These are phyloP conservation scores for Blechomonas ayalai DNA, from an alignment of 208 protist species.

Conservation along the genomic window DNA sequence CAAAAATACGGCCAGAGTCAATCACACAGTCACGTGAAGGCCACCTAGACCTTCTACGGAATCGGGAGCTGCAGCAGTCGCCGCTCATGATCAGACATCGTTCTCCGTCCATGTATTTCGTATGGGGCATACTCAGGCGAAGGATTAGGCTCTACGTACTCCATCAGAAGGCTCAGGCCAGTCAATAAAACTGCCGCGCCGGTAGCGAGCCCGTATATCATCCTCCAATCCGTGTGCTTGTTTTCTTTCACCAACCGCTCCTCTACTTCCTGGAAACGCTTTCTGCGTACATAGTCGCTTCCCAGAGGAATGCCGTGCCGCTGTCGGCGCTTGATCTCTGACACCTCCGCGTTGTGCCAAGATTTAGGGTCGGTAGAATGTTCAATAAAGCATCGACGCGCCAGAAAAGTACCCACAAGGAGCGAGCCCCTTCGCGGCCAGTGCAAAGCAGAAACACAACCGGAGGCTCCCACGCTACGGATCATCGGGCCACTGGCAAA, in stretches of 20 bases:
- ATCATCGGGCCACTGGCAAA: too few species aligned
- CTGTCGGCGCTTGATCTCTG: conserved; percentile 49
- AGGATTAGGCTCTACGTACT: conserved; percentile 48
- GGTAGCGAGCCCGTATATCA: conserved; percentile 25
- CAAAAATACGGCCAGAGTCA: neutral
- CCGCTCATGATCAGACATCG: neutral
- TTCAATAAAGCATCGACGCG: conserved; percentile 25
- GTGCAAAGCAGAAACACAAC: too few species aligned
- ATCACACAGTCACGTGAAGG: too few species aligned
- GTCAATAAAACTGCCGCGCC: conserved; percentile 37
- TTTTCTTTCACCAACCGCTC: conserved; percentile 38
- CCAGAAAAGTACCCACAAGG: too few species aligned
- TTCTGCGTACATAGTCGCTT: conserved; percentile 27
- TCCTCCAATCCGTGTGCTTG: conserved; percentile 59
- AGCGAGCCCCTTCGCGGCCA: too few species aligned
- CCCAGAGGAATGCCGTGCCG: conserved; percentile 46
- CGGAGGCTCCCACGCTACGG: too few species aligned
- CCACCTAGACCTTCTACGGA: too few species aligned
- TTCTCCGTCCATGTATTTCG: neutral
- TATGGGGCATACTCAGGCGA: conserved; percentile 69
- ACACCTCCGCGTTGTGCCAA: conserved; percentile 62
- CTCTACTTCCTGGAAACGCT: conserved; percentile 34
- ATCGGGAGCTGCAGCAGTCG: too few species aligned
- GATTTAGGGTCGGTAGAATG: conserved; percentile 57
- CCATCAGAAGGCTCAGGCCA: conserved; percentile 37